A percentile compares a stretch with the other conserved stretches of the same genome.
phyloP scores from a whole-genome alignment of 108 stramenopile species.

The Cyclostephanos tholiformis region DNA sequence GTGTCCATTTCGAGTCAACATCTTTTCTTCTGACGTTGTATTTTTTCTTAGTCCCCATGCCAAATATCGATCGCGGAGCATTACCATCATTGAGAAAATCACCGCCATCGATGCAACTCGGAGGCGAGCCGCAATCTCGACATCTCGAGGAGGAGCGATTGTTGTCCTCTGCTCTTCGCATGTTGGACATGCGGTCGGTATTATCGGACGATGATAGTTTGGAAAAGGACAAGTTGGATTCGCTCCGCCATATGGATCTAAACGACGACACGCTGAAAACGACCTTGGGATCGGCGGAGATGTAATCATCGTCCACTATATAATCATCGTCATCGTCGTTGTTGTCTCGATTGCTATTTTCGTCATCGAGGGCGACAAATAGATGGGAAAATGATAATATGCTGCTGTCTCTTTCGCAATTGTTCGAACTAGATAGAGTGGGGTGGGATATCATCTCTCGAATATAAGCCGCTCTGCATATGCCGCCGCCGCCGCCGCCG shows the following conservation, averaged over 20 bases:
- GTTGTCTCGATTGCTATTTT: not conserved
- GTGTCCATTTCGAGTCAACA: not conserved
- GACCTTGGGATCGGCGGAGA: not conserved
- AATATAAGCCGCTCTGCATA: not conserved
- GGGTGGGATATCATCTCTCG: too few relatives aligned
- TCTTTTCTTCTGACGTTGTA: conserved; percentile 1
- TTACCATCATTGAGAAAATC: not conserved
- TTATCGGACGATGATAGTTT: not conserved
- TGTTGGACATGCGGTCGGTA: not conserved
- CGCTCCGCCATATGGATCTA: not conserved
- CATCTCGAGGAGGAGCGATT: not conserved
- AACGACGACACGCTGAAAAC: not conserved
- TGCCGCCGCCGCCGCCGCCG: not conserved
- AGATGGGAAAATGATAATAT: not conserved
- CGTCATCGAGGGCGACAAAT: not conserved
- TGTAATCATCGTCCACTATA: not conserved
- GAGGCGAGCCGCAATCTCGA: conserved; percentile 3
- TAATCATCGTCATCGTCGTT: not conserved
- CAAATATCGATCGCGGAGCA: conserved; percentile 13
- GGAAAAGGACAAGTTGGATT: not conserved
- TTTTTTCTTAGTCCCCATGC: not conserved
- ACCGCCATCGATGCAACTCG: conserved; percentile 5
- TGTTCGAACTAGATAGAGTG: too few relatives aligned
- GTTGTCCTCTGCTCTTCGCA: not conserved
- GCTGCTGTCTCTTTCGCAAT: not conserved